Percentiles rank a stretch among this genome's conserved stretches.
phyloP scores from a whole-genome alignment of 306 rosid species.

The Cyclanthera cordifolia region DNA sequence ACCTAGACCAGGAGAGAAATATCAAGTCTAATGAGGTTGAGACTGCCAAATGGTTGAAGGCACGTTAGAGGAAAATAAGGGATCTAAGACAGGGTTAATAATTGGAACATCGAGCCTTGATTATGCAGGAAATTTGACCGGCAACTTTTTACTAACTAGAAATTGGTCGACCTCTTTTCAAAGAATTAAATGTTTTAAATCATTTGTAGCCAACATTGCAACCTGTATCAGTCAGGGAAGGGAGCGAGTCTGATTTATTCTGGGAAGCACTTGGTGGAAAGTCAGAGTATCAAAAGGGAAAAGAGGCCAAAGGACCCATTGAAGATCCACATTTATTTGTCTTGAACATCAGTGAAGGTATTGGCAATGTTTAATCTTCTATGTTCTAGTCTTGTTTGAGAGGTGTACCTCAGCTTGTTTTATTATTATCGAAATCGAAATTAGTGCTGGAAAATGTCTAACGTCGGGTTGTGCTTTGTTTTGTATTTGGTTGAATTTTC shows the following conservation, averaged over 20 bases:
- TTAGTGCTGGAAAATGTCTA: constrained; percentile 40
- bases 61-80: background rate
- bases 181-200: constrained; percentile 12
- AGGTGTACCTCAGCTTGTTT: constrained; percentile 37
- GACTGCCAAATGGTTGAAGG: background rate
- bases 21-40: too few species aligned
- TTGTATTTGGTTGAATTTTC: constrained; percentile 27
- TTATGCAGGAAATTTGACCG: background rate
- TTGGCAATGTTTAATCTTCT: background rate
- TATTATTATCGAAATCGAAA: constrained; percentile 40
- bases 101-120: background rate
- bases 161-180: background rate
- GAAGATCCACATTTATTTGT: constrained; percentile 84
- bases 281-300: constrained; percentile 57
- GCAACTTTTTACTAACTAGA: background rate
- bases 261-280: constrained; percentile 72
- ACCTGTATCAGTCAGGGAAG: constrained; percentile 82
- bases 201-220: constrained; percentile 62
- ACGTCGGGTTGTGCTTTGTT: constrained; percentile 59
- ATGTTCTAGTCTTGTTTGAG: constrained; percentile 11
- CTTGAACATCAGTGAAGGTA: constrained; percentile 57
- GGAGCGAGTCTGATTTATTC: constrained; percentile 71
- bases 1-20: too few species aligned
- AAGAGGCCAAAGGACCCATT: constrained; percentile 49
- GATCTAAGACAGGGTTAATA: background rate